phyloP scores from a whole-genome alignment of 345 rosid species.

The Erodium maritimum region DNA sequence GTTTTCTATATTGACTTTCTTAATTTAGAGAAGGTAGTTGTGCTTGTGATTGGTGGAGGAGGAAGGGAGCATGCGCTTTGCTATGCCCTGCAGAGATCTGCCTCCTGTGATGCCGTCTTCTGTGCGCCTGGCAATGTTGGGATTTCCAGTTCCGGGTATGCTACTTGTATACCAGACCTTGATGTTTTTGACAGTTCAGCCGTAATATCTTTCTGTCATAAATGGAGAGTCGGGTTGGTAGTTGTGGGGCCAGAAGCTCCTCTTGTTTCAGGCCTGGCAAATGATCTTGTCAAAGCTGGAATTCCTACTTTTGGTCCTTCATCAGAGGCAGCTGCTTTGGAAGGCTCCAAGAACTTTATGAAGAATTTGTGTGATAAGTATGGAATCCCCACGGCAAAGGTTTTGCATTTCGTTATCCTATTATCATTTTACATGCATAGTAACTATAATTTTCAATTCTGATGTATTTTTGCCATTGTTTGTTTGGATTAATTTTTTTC shows the following conservation, averaged over 20 bases:
- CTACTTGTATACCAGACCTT: slow-evolving; percentile 67
- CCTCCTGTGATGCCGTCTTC: slow-evolving; percentile 57
- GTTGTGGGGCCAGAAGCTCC: slow-evolving; percentile 96
- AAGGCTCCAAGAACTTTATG: slow-evolving; percentile 96
- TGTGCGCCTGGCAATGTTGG: slow-evolving; percentile 96
- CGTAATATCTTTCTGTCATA: slow-evolving; percentile 57
- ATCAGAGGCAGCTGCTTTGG: slow-evolving; percentile 89
- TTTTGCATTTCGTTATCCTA: slow-evolving; percentile 12
- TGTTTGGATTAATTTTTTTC: background rate
- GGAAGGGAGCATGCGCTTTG: slow-evolving; percentile 95
- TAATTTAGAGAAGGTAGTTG: slow-evolving; percentile 39
- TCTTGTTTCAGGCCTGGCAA: slow-evolving; percentile 79
- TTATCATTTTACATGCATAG: no score
- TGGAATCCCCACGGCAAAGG: slow-evolving; percentile 92
- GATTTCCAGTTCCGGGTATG: slow-evolving; percentile 68
- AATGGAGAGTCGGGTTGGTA: slow-evolving; percentile 59
- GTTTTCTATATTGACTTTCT: background rate
- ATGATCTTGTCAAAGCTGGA: slow-evolving; percentile 53
- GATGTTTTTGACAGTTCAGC: slow-evolving; percentile 49
- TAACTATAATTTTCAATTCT: background rate
- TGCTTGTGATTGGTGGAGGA: slow-evolving; percentile 93
- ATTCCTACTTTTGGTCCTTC: slow-evolving; percentile 90
- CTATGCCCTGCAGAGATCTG: slow-evolving; percentile 65
- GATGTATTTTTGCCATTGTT: background rate
- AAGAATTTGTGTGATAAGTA: slow-evolving; percentile 80